A percentile compares a stretch with the other conserved stretches of the same genome.
Conservation (phyloP, 352 stramenopile genomes). For the Phytophthora citricola region DNA sequence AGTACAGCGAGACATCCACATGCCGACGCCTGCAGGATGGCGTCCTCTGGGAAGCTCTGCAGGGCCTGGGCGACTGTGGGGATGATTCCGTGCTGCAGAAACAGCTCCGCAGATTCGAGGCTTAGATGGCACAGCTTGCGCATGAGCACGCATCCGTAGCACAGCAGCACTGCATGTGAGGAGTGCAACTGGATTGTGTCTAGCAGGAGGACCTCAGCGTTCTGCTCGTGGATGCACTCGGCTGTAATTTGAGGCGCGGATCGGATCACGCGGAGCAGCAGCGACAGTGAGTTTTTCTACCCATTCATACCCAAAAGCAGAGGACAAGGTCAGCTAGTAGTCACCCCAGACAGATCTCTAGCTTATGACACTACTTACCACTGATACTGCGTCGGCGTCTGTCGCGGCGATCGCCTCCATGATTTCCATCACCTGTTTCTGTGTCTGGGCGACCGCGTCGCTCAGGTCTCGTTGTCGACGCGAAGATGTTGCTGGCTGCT, state of each 20-base stretch:
- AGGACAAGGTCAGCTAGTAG: not conserved
- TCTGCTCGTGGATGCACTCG: constrained; percentile 67
- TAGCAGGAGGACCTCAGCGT: constrained; percentile 62
- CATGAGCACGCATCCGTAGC: constrained; percentile 78
- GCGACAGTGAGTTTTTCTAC: constrained; percentile 76
- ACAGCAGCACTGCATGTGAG: constrained; percentile 73
- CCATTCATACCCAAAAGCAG: too few species aligned
- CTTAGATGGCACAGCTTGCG: constrained; percentile 80
- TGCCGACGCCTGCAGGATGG: constrained; percentile 72
- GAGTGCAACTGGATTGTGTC: constrained; percentile 63
- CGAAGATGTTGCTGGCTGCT: constrained; percentile 19
- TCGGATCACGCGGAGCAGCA: constrained; percentile 66
- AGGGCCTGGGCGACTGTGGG: constrained; percentile 53
- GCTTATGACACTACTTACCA: constrained; percentile 39
- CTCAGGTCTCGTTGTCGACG: constrained; percentile 53
- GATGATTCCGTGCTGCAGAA: constrained; percentile 72
- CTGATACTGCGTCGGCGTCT: constrained; percentile 47
- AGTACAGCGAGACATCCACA: constrained; percentile 69
- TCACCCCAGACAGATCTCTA: not conserved
- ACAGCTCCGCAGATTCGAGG: constrained; percentile 65
- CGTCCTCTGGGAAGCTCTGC: constrained; percentile 63
- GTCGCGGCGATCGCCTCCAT: constrained; percentile 47
- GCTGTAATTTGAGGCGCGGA: constrained; percentile 69
- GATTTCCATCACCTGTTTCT: constrained; percentile 64
- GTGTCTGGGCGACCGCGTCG: constrained; percentile 53